Percentiles rank a stretch among this genome's conserved stretches.
These are phyloP conservation scores for Solanum rostratum DNA, from an alignment of 257 asterid genomes.

Conservation along the genomic window DNA sequence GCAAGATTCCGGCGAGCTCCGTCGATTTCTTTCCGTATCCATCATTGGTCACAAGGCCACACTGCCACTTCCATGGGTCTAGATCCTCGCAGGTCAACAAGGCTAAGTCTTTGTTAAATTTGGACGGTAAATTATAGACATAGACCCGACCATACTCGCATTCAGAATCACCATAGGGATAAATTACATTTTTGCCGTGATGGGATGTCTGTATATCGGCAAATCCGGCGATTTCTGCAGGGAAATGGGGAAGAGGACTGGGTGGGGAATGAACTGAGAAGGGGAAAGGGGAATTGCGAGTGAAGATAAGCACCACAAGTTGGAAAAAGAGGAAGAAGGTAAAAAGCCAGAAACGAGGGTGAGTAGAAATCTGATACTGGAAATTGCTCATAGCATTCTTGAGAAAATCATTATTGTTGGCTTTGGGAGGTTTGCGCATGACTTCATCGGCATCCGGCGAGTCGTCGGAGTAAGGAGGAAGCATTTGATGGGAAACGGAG, in stretches of 20 bases:
- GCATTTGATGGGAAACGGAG: not conserved
- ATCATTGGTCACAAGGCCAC: conserved; percentile 65
- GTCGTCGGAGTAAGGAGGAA: not conserved
- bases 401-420: conserved; percentile 2
- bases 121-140: conserved; percentile 63
- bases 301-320: conserved; percentile 32
- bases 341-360: conserved; percentile 61
- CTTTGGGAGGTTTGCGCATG: conserved; percentile 1
- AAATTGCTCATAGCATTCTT: conserved; percentile 4
- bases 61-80: conserved; percentile 78
- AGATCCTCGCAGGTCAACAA: conserved; percentile 51
- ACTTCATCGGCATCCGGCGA: not conserved
- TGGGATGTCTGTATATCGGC: not conserved
- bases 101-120: conserved; percentile 46
- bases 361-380: conserved; percentile 31
- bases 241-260: conserved; percentile 6
- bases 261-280: conserved; percentile 8
- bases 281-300: conserved; percentile 33
- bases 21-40: conserved; percentile 65
- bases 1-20: conserved; percentile 26
- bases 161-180: conserved; percentile 15
- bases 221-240: not conserved
- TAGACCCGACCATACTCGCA: conserved; percentile 70
- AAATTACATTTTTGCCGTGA: not conserved
- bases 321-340: conserved; percentile 48